Conservation (phyloP, 2,329 filamentous ascomycete genomes). For the Daldinia sp. region DNA sequence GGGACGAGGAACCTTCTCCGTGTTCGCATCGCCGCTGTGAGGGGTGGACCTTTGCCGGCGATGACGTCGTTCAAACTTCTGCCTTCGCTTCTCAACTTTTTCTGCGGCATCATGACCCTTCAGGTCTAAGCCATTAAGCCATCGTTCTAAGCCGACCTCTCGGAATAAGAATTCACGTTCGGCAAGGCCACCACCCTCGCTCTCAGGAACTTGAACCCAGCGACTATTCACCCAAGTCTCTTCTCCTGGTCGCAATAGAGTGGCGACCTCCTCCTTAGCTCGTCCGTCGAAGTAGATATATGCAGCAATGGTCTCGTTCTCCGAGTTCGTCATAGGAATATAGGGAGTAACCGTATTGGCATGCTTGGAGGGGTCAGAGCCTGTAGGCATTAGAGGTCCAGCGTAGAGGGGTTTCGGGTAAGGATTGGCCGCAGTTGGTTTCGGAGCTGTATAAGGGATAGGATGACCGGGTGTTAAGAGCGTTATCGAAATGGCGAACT, state of each 20-base stretch:
- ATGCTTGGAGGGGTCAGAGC: constrained; percentile 60
- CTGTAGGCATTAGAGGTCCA: constrained; percentile 72
- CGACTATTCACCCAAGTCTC: constrained; percentile 99
- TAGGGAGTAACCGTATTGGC: constrained; percentile 80
- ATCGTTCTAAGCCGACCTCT: constrained; percentile 94
- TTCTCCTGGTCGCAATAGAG: constrained; percentile 88
- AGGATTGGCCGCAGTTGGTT: constrained; percentile 79
- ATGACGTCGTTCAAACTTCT: constrained; percentile 79
- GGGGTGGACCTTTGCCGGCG: constrained; percentile 68
- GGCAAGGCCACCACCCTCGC: constrained; percentile 91
- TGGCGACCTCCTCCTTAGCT: constrained; percentile 96
- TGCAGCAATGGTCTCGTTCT: constrained; percentile 96
- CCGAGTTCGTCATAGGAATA: constrained; percentile 89
- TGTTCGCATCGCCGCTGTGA: constrained; percentile 55
- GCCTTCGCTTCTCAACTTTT: constrained; percentile 87
- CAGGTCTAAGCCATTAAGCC: constrained; percentile 96
- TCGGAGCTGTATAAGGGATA: constrained; percentile 93
- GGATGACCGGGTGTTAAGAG: constrained; percentile 88
- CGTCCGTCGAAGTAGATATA: constrained; percentile 99
- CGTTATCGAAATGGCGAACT: constrained; percentile 98
- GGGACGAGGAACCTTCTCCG: constrained; percentile 58
- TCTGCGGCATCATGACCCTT: constrained; percentile 91
- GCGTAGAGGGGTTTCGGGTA: constrained; percentile 86
- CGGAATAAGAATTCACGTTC: constrained; percentile 98
- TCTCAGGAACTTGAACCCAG: constrained; percentile 94